Evolutionary conservation across 257 asterid genomes (phyloP).

Genomic region (Agastache rugosa): DNA sequence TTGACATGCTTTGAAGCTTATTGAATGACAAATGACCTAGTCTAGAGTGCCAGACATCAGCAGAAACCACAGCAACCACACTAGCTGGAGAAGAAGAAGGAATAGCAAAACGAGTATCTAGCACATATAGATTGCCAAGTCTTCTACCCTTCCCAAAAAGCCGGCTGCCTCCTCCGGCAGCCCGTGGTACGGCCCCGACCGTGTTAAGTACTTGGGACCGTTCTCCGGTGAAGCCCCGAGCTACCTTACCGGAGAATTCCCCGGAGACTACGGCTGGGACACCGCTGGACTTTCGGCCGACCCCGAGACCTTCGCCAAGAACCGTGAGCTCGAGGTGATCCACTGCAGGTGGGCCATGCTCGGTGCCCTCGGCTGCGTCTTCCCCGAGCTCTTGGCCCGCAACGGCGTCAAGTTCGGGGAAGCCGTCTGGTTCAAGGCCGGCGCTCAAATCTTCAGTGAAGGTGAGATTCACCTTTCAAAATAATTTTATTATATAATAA

Average conservation of each 20-base stretch:
- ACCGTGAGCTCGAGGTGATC: constrained; percentile 56
- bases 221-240: constrained; percentile 53
- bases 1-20: too few species aligned
- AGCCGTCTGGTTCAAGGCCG: constrained; percentile 68
- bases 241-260: constrained; percentile 55
- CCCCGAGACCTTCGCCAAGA: constrained; percentile 55
- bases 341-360: constrained; percentile 59
- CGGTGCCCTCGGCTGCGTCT: constrained; percentile 56
- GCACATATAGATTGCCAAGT: too few species aligned
- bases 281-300: constrained; percentile 56
- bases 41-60: too few species aligned
- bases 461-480: constrained; percentile 28
- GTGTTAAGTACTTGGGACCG: constrained; percentile 50
- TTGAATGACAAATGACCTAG: too few species aligned
- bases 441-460: constrained; percentile 66
- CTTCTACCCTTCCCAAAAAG: constrained; percentile 30
- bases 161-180: constrained; percentile 49
- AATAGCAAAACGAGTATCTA: too few species aligned
- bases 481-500: too few species aligned
- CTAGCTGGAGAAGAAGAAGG: too few species aligned
- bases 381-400: constrained; percentile 69
- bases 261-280: constrained; percentile 62
- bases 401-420: constrained; percentile 68
- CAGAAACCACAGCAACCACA: too few species aligned
- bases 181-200: constrained; percentile 57